These are phyloP conservation scores for Comarum palustre DNA, from an alignment of 306 rosid genomes.

Conservation along the genomic window DNA sequence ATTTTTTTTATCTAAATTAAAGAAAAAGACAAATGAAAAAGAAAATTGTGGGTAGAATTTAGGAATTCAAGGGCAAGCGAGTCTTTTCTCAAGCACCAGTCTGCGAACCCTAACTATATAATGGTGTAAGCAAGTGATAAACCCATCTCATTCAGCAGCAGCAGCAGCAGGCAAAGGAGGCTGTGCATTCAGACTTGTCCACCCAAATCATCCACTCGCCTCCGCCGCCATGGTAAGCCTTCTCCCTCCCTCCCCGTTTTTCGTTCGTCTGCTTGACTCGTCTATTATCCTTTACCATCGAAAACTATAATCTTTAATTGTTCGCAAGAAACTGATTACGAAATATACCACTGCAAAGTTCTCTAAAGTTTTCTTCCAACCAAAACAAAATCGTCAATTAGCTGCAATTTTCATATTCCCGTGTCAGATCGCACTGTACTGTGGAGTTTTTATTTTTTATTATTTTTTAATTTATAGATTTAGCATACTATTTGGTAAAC, in stretches of 20 bases:
- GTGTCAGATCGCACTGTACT: not conserved
- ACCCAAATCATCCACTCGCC: not conserved
- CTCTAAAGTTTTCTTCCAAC: not conserved
- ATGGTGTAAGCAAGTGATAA: rapidly evolving
- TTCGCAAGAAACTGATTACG: not conserved
- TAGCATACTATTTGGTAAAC: not conserved
- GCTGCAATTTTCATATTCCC: not conserved
- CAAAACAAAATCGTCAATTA: not conserved
- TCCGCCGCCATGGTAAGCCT: slow-evolving; percentile 22
- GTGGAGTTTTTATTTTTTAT: no score
- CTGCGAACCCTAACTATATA: slow-evolving; percentile 23
- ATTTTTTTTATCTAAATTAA: no score
- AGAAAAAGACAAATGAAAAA: no score
- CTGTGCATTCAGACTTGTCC: not conserved
- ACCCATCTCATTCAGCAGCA: not conserved
- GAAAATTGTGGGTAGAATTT: no score
- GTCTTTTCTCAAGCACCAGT: slow-evolving; percentile 6
- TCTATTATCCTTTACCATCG: not conserved
- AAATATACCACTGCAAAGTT: not conserved
- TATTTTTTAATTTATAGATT: no score
- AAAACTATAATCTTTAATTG: not conserved
- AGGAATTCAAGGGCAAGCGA: not conserved
- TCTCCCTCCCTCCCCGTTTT: not conserved
- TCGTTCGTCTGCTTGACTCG: not conserved
- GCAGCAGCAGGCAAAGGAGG: slow-evolving; percentile 7